A percentile compares a stretch with the other conserved stretches of the same genome.
Conservation (phyloP, 108 stramenopile genomes). For the Mediolabrus comicus region DNA sequence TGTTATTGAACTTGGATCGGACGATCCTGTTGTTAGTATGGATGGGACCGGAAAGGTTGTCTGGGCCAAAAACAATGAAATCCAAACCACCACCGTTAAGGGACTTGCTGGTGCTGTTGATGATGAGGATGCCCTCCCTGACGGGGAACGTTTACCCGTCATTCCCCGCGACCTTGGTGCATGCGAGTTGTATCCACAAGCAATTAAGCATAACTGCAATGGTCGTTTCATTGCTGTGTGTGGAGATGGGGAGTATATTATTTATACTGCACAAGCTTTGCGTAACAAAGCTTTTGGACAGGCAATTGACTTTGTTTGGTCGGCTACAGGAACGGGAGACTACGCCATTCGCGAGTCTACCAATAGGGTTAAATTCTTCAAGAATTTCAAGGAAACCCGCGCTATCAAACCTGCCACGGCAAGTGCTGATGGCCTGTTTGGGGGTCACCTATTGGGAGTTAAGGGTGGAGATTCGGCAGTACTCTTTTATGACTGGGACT, state of each 20-base stretch:
- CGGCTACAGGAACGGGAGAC: slow-evolving; percentile 93
- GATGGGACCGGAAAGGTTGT: slow-evolving; percentile 96
- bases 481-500: slow-evolving; percentile 96
- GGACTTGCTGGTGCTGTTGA: slow-evolving; percentile 76
- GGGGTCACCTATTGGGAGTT: slow-evolving; percentile 93
- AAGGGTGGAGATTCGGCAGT: slow-evolving; percentile 91
- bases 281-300: slow-evolving; percentile 98
- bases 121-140: slow-evolving; percentile 78
- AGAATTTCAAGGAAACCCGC: slow-evolving; percentile 91
- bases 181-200: slow-evolving; percentile 95
- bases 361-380: slow-evolving; percentile 91
- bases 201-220: slow-evolving; percentile 97
- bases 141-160: slow-evolving; percentile 87
- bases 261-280: slow-evolving; percentile 97
- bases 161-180: slow-evolving; percentile 91
- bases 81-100: slow-evolving; percentile 89
- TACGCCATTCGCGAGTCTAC: slow-evolving; percentile 96
- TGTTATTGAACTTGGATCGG: slow-evolving; percentile 95
- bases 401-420: slow-evolving; percentile 87
- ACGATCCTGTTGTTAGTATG: slow-evolving; percentile 98
- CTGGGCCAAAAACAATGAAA: slow-evolving; percentile 96
- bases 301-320: slow-evolving; percentile 98
- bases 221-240: slow-evolving; percentile 97
- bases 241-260: slow-evolving; percentile 99
- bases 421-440: slow-evolving; percentile 93